Evolutionary conservation across 2,329 filamentous ascomycete species (phyloP).

Genomic region (Aureobasidium melanogenum): DNA sequence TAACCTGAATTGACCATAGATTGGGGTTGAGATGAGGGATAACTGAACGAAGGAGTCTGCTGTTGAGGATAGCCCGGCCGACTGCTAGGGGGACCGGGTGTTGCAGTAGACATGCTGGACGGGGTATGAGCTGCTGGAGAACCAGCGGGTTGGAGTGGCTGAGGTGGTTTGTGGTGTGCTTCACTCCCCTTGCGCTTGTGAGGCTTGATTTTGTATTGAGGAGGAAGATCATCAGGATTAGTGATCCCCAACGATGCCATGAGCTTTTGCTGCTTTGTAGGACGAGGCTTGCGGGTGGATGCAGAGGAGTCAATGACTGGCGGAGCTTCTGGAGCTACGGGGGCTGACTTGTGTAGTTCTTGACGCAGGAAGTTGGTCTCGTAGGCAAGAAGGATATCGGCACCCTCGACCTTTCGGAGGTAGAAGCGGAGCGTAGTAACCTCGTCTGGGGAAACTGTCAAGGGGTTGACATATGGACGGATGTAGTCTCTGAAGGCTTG

Average conservation of each 20-base stretch:
- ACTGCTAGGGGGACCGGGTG: constrained; percentile 3
- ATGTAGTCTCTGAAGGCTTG: constrained; percentile 78
- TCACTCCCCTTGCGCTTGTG: constrained; percentile 57
- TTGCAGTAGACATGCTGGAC: constrained; percentile 13
- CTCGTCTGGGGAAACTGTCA: constrained; percentile 69
- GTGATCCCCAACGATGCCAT: constrained; percentile 82
- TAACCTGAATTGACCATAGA: constrained; percentile 17
- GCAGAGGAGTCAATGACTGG: constrained; percentile 79
- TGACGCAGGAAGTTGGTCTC: constrained; percentile 99
- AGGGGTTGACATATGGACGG: constrained; percentile 67
- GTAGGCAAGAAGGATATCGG: constrained; percentile 79
- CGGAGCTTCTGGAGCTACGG: constrained; percentile 76
- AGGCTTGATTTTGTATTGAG: constrained; percentile 70
- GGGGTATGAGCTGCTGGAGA: constrained; percentile 21
- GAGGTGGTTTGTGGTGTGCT: constrained; percentile 13
- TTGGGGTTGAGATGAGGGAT: constrained; percentile 15
- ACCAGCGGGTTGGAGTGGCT: constrained; percentile 23
- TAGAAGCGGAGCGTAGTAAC: constrained; percentile 89
- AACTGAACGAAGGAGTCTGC: constrained; percentile 19
- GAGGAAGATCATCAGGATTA: constrained; percentile 81
- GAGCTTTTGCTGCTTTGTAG: constrained; percentile 94
- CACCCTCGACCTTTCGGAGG: constrained; percentile 91
- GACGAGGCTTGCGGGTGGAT: constrained; percentile 88
- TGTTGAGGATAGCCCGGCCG: constrained; percentile 18
- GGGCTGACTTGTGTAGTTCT: constrained; percentile 89